phyloP scores from a whole-genome alignment of 495 filamentous ascomycete species.

The Penicillium alfredii region DNA sequence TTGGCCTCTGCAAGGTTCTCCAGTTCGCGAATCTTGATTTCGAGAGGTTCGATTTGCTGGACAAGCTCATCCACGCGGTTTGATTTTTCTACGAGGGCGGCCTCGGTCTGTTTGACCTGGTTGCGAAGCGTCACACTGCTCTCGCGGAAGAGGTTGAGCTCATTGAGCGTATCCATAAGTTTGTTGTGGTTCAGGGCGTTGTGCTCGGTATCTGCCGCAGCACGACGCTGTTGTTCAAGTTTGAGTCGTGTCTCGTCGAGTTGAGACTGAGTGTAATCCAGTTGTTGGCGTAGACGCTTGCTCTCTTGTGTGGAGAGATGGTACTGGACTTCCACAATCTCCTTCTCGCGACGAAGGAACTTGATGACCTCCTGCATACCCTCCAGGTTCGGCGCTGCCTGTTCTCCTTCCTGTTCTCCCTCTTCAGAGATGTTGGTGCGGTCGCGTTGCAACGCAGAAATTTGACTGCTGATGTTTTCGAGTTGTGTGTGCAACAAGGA shows the following conservation, averaged over 20 bases:
- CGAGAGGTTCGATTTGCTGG: constrained; percentile 72
- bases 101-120: constrained; percentile 72
- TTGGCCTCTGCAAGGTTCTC: constrained; percentile 72
- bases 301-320: constrained; percentile 80
- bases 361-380: constrained; percentile 82
- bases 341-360: constrained; percentile 91
- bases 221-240: constrained; percentile 77
- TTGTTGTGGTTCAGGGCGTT: constrained; percentile 73
- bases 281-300: constrained; percentile 80
- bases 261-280: constrained; percentile 77
- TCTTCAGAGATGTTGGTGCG: constrained; percentile 49
- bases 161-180: constrained; percentile 86
- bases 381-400: constrained; percentile 49
- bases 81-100: constrained; percentile 66
- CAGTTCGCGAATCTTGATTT: constrained; percentile 69
- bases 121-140: constrained; percentile 82
- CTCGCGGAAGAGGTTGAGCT: constrained; percentile 91
- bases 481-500: constrained; percentile 82
- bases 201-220: constrained; percentile 65
- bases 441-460: constrained; percentile 67
- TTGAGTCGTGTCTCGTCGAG: constrained; percentile 82
- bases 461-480: constrained; percentile 72
- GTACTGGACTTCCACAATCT: constrained; percentile 92
- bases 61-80: constrained; percentile 67
- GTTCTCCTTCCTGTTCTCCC: constrained; percentile 32